Evolutionary conservation across 805 yeast species (phyloP), one percentile per base, ranked within the genome.

Genomic region (Yarrowia bubula): DNA sequence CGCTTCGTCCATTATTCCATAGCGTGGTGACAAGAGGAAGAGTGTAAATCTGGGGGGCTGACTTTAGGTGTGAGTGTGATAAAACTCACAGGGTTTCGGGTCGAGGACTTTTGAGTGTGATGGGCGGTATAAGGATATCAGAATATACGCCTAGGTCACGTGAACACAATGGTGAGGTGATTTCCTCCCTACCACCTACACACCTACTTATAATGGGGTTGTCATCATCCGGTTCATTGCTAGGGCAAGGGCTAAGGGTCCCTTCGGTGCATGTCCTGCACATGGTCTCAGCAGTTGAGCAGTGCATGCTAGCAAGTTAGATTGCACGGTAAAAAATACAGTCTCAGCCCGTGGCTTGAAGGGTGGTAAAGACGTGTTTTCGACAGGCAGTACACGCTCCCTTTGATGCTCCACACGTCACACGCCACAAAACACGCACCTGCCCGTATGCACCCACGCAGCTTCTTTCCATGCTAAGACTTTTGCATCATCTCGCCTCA

Each of bases 1-100:
- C 18, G 51, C 51, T 43, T 58, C 47, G 47, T 55, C 61, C 61
- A 55, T 55, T 55, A 55, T 55, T 55, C 47, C 61, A 55, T 55
- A 55, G 22, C 47, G 61, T 55, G 58, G 37, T 32, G 58, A 33
- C 17, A 7, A 22, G 42, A 33, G n/a, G 22, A n/a, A 17, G 35
- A n/a, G 43, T 3, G n/a, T 8, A 28, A 51, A 51, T 51, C 18
- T 51, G 58, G 39, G 38, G 57, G 13, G 32, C 9, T 18, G 43
- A 18, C 7, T 51, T 51, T 37, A 37, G 57, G 42, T 37, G 42
- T 35, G 15, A 48, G 37, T 35, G 42, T 50, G 57, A n/a, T n/a
- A n/a, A 50, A 50, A 50, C 57, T 35, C 33, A 33, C 53, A 35
- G 55, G 39, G 55, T 48, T 48, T 48, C 53, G 53, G 28, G 53